Evolutionary conservation across 2,329 filamentous ascomycete genomes (phyloP).

Genomic region (Ophiostoma perfectum): DNA sequence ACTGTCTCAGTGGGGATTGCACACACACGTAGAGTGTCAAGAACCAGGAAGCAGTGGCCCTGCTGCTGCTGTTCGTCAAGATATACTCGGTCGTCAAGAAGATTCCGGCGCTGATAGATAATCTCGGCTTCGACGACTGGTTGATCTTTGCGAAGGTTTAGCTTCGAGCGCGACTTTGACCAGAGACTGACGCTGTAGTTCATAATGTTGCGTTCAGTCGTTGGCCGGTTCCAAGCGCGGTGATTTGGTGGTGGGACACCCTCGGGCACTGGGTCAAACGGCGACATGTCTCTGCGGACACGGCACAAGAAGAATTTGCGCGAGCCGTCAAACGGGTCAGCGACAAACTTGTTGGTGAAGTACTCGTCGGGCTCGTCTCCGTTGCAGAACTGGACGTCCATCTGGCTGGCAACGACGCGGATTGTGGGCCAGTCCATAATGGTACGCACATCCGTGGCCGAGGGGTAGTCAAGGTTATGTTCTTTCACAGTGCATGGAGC

Average conservation of each 20-base stretch:
- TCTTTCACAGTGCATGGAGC: slow-evolving; percentile 47
- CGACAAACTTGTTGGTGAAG: slow-evolving; percentile 49
- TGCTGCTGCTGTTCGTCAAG: slow-evolving; percentile 39
- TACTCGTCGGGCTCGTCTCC: slow-evolving; percentile 39
- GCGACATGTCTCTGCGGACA: slow-evolving; percentile 53
- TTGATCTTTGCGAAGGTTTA: slow-evolving; percentile 60
- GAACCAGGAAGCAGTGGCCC: slow-evolving; percentile 61
- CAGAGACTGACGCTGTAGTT: slow-evolving; percentile 79
- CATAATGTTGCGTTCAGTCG: slow-evolving; percentile 57
- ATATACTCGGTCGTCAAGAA: slow-evolving; percentile 61
- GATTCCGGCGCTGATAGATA: slow-evolving; percentile 72
- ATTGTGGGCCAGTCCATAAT: slow-evolving; percentile 55
- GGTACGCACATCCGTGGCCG: slow-evolving; percentile 26
- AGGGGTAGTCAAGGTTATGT: slow-evolving; percentile 30
- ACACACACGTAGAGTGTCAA: slow-evolving; percentile 73
- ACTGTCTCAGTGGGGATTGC: slow-evolving; percentile 64
- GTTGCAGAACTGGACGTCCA: slow-evolving; percentile 37
- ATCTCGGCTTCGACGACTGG: slow-evolving; percentile 74
- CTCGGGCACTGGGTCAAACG: slow-evolving; percentile 59
- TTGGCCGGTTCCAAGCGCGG: slow-evolving; percentile 37
- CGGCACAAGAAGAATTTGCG: slow-evolving; percentile 54
- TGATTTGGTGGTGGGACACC: slow-evolving; percentile 46
- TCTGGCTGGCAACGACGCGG: slow-evolving; percentile 16
- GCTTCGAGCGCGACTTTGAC: slow-evolving; percentile 49
- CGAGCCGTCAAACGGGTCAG: slow-evolving; percentile 57